A percentile compares a stretch with the other conserved stretches of the same genome.
phyloP scores from a whole-genome alignment of 441 rosid species.

The Adansonia madagascariensis region DNA sequence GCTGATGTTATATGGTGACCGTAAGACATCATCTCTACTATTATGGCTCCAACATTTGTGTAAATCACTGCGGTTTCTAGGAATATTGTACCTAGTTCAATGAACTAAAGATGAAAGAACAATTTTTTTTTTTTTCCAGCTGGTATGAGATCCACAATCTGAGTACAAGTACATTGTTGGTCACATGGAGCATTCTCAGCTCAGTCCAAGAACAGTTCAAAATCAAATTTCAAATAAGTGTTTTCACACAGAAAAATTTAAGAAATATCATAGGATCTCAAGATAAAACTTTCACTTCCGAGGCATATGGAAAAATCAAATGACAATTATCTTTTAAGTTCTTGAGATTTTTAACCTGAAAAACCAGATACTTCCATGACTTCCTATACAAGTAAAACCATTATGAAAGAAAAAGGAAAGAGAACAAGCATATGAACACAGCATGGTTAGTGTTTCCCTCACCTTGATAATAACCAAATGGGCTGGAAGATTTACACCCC shows the following conservation, averaged over 20 bases:
- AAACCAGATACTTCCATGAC: slow-evolving; percentile 14
- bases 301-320: slow-evolving; percentile 3
- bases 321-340: neutral
- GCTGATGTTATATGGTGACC: neutral
- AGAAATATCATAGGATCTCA: slow-evolving; percentile 9
- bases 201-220: neutral
- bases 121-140: neutral
- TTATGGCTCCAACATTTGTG: neutral
- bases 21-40: neutral
- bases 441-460: slow-evolving; percentile 17
- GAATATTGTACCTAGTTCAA: slow-evolving; percentile 14
- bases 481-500: slow-evolving; percentile 99
- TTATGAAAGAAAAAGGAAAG: neutral
- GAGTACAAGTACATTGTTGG: neutral
- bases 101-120: slow-evolving; percentile 6
- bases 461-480: slow-evolving; percentile 99
- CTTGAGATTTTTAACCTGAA: neutral
- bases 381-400: neutral
- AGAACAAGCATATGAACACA: neutral
- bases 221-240: slow-evolving; percentile 8
- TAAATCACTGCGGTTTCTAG: neutral
- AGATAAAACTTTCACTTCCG: neutral
- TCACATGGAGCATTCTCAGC: neutral
- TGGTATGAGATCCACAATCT: slow-evolving; percentile 1
- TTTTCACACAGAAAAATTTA: neutral